These are phyloP conservation scores for Heliamphora exappendiculata DNA, from an alignment of 148 eudicot genomes.

Conservation along the genomic window DNA sequence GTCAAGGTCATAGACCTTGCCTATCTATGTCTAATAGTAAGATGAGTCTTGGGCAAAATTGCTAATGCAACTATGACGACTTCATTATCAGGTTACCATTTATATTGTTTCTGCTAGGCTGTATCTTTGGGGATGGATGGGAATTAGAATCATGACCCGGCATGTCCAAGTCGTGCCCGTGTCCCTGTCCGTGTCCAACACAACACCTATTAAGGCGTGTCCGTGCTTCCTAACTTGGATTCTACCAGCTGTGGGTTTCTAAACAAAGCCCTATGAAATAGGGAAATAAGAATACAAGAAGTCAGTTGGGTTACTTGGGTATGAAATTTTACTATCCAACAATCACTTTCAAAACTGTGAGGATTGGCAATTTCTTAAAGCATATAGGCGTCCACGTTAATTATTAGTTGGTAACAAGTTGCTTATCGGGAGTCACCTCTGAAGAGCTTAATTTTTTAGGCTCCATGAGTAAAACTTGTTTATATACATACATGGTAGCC, in stretches of 20 bases:
- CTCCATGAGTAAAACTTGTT: not conserved
- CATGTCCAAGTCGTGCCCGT: no score
- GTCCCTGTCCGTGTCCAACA: not conserved
- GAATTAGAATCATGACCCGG: no score
- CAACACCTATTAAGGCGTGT: no score
- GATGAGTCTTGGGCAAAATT: no score
- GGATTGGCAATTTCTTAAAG: not conserved
- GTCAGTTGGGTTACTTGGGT: not conserved
- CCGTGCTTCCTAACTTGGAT: not conserved
- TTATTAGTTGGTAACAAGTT: conserved; percentile 1
- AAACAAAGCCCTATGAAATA: not conserved
- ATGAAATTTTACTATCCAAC: not conserved
- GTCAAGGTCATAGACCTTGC: no score
- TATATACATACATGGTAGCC: not conserved
- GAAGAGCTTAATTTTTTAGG: not conserved
- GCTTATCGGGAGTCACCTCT: not conserved
- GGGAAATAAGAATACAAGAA: not conserved
- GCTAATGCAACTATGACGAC: no score
- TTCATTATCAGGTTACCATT: no score
- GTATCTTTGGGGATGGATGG: no score
- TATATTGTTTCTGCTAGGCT: no score
- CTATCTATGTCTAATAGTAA: no score
- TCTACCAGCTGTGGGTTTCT: conserved; percentile 4
- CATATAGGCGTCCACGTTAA: not conserved
- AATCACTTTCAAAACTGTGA: not conserved